These are phyloP conservation scores for Erysimum cheiranthoides DNA, from an alignment of 345 rosid species.

Conservation along the genomic window DNA sequence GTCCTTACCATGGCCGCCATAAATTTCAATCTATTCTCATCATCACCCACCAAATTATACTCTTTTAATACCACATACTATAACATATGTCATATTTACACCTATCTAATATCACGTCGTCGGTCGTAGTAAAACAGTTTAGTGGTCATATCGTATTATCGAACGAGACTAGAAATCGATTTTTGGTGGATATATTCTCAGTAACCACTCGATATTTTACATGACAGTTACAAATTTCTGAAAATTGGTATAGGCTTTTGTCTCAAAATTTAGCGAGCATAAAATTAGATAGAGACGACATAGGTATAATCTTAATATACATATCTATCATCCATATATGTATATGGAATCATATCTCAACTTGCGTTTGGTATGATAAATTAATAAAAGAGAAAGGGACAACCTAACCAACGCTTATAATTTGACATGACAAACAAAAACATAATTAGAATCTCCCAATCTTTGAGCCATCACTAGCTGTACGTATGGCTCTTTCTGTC, in stretches of 20 bases:
- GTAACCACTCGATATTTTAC: background rate
- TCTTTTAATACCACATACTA: background rate
- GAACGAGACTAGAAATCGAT: background rate
- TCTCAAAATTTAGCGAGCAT: background rate
- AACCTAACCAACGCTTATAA: conserved; percentile 45
- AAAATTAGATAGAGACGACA: conserved; percentile 25
- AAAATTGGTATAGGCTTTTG: background rate
- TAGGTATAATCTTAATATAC: conserved; percentile 18
- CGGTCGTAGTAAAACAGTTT: conserved; percentile 17
- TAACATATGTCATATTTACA: background rate
- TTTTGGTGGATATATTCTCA: background rate
- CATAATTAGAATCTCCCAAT: conserved; percentile 35
- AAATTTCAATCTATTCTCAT: conserved; percentile 36
- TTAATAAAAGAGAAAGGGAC: conserved; percentile 49
- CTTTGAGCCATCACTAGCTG: conserved; percentile 46
- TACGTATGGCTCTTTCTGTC: conserved; percentile 45
- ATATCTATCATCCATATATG: background rate
- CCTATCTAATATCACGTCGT: conserved; percentile 16
- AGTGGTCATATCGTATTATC: background rate
- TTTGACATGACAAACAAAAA: conserved; percentile 34
- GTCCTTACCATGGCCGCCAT: conserved; percentile 38
- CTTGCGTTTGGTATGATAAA: conserved; percentile 43
- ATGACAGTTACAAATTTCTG: background rate
- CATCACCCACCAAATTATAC: conserved; percentile 38
- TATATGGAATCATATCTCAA: conserved; percentile 35